phyloP scores from a whole-genome alignment of 1,139 yeast species.

The Tardiomyces depauwii region DNA sequence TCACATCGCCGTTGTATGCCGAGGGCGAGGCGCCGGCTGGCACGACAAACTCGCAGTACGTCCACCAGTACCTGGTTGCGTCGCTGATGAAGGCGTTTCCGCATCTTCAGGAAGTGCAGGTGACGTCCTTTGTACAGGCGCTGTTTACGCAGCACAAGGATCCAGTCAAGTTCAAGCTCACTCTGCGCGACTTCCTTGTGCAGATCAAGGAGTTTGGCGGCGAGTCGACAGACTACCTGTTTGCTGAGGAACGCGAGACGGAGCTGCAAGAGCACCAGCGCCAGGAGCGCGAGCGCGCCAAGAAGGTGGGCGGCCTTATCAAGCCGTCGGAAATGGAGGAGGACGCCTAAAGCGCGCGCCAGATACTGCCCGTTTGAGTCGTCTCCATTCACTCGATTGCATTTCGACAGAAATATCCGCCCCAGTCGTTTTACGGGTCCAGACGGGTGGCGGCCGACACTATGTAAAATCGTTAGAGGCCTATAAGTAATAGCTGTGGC shows the following conservation, averaged over 20 bases:
- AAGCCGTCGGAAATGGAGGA: conserved; percentile 97
- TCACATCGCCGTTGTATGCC: conserved; percentile 69
- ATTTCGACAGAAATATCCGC: too few relatives aligned
- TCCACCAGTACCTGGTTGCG: conserved; percentile 73
- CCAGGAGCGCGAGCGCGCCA: conserved; percentile 67
- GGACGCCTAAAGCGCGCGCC: conserved; percentile 15
- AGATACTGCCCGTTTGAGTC: too few relatives aligned
- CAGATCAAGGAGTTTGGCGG: conserved; percentile 96
- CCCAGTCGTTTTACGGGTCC: too few relatives aligned
- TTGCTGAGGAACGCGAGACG: conserved; percentile 84
- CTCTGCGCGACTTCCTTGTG: conserved; percentile 88
- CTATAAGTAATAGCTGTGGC: too few relatives aligned
- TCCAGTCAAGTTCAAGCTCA: conserved; percentile 66
- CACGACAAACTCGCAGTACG: conserved; percentile 65
- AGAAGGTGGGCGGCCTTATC: conserved; percentile 84
- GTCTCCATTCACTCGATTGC: too few relatives aligned
- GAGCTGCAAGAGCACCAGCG: conserved; percentile 61
- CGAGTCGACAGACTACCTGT: conserved; percentile 70
- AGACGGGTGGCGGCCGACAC: too few relatives aligned
- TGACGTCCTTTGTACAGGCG: conserved; percentile 69
- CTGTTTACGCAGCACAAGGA: conserved; percentile 61
- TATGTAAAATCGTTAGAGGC: too few relatives aligned
- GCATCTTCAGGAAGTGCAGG: conserved; percentile 75
- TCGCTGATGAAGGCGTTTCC: conserved; percentile 84
- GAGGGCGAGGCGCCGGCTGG: conserved; percentile 67